These are phyloP conservation scores for Botrytis hyacinthi DNA, from an alignment of 2,329 filamentous ascomycete genomes.

Conservation along the genomic window DNA sequence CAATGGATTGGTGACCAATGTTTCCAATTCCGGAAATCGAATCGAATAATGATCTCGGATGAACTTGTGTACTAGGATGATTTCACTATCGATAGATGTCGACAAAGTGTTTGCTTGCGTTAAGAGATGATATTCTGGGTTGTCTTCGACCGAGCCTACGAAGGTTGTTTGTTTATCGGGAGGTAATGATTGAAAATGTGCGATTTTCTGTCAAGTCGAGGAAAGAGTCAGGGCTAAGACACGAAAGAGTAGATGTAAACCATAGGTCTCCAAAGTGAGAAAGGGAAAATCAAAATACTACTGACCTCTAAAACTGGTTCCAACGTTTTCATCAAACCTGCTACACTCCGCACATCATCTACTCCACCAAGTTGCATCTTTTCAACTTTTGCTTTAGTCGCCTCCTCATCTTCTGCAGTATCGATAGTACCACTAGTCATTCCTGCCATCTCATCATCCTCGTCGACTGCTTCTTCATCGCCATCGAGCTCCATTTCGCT, in stretches of 20 bases:
- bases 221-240: constrained; percentile 65
- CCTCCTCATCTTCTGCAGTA: constrained; percentile 58
- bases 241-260: constrained; percentile 63
- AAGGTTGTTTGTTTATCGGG: constrained; percentile 61
- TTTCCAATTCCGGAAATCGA: constrained; percentile 89
- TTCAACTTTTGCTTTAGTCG: constrained; percentile 75
- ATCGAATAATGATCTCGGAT: constrained; percentile 94
- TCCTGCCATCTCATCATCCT: constrained; percentile 57
- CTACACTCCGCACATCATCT: constrained; percentile 76
- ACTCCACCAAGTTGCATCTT: constrained; percentile 74
- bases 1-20: constrained; percentile 83
- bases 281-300: constrained; percentile 36
- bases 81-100: constrained; percentile 89
- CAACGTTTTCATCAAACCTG: constrained; percentile 76
- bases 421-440: constrained; percentile 40
- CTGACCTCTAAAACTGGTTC: constrained; percentile 80
- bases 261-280: constrained; percentile 39
- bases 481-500: constrained; percentile 59
- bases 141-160: constrained; percentile 84
- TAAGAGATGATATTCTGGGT: constrained; percentile 84
- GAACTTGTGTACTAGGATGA: constrained; percentile 92
- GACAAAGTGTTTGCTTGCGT: constrained; percentile 88
- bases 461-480: constrained; percentile 57
- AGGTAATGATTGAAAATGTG: constrained; percentile 68
- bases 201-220: constrained; percentile 69